These are phyloP conservation scores for Cladosporium sphaerospermum DNA, from an alignment of 2,329 filamentous ascomycete genomes.

Conservation along the genomic window DNA sequence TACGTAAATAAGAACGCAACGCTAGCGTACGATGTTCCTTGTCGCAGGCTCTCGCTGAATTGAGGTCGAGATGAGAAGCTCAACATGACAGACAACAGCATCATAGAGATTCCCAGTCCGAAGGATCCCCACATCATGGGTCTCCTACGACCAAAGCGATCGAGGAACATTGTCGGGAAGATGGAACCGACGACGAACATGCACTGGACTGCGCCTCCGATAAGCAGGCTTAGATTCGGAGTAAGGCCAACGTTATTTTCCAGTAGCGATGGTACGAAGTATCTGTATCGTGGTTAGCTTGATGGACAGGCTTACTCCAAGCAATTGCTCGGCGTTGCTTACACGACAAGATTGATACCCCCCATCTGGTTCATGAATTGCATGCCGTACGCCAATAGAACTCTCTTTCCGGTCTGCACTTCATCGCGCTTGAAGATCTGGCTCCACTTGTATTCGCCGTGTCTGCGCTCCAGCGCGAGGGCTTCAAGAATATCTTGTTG, in stretches of 20 bases:
- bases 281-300: constrained; percentile 16
- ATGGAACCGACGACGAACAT: constrained; percentile 40
- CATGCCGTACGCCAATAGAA: constrained; percentile 35
- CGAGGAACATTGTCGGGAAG: constrained; percentile 42
- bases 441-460: constrained; percentile 35
- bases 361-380: constrained; percentile 38
- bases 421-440: constrained; percentile 32
- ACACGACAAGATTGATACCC: constrained; percentile 36
- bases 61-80: constrained; percentile 31
- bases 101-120: constrained; percentile 34
- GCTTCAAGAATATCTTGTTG: constrained; percentile 33
- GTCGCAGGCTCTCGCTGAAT: neutral
- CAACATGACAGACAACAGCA: constrained; percentile 36
- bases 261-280: constrained; percentile 41
- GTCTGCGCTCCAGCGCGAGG: constrained; percentile 30
- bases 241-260: constrained; percentile 42
- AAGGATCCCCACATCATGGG: constrained; percentile 32
- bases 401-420: constrained; percentile 35
- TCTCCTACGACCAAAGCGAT: constrained; percentile 33
- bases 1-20: constrained; percentile 47
- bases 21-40: constrained; percentile 39
- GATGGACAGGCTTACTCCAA: no score
- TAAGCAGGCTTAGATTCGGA: constrained; percentile 39
- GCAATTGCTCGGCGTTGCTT: constrained; percentile 1
- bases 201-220: constrained; percentile 41